phyloP scores from a whole-genome alignment of 805 yeast genomes.

The Diddensiella caesifluorescens region DNA sequence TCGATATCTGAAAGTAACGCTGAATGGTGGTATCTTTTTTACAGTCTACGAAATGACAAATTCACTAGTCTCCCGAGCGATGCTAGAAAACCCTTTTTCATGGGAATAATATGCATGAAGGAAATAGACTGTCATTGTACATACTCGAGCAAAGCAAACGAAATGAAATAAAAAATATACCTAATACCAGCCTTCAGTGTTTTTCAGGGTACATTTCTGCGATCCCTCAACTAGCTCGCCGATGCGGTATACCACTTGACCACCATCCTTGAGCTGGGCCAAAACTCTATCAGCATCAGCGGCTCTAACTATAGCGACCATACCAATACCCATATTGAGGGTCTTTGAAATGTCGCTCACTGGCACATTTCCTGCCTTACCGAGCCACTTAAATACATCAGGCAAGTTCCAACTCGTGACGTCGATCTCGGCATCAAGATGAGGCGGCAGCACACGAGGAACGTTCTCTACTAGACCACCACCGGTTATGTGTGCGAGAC shows the following conservation, averaged over 20 bases:
- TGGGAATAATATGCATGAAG: conserved; percentile 20
- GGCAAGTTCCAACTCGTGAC: conserved; percentile 79
- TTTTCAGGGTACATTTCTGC: conserved; percentile 34
- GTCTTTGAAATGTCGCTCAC: conserved; percentile 79
- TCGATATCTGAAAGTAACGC: conserved; percentile 61
- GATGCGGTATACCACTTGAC: conserved; percentile 70
- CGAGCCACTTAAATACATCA: conserved; percentile 89
- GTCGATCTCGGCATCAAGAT: conserved; percentile 76
- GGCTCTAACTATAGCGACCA: conserved; percentile 78
- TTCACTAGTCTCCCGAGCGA: conserved; percentile 37
- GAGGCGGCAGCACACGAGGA: conserved; percentile 86
- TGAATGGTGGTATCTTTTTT: conserved; percentile 66
- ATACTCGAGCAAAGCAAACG: not conserved
- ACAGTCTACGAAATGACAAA: conserved; percentile 57
- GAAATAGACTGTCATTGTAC: not conserved
- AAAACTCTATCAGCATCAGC: conserved; percentile 58
- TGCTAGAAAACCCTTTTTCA: conserved; percentile 37
- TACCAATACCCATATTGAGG: conserved; percentile 93
- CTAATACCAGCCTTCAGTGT: conserved; percentile 33
- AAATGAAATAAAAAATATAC: conserved; percentile 1
- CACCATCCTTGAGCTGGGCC: conserved; percentile 50
- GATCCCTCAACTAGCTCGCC: conserved; percentile 50
- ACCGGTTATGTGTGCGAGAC: conserved; percentile 96
- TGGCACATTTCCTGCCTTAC: conserved; percentile 87
- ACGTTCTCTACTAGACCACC: conserved; percentile 96